phyloP scores from a whole-genome alignment of 1,139 yeast species.

The Scheffersomyces titani region DNA sequence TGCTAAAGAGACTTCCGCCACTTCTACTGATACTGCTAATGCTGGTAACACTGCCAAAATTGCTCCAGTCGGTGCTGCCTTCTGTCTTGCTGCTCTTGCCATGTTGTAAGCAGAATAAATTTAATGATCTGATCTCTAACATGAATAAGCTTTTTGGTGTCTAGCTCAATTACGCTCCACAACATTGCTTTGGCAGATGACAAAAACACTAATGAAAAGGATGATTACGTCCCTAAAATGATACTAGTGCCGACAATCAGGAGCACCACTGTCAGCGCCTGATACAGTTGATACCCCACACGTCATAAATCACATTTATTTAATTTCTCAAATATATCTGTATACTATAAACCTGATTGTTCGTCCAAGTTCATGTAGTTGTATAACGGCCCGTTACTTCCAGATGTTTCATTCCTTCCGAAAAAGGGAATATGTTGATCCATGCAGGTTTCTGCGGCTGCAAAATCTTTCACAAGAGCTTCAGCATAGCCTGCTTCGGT shows the following conservation, averaged over 20 bases:
- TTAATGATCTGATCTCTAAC: no score
- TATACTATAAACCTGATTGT: not conserved
- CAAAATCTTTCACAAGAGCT: not conserved
- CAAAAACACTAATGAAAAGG: not conserved
- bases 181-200: not conserved
- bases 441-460: not conserved
- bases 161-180: not conserved
- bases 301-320: not conserved
- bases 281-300: not conserved
- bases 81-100: slow-evolving; percentile 39
- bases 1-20: slow-evolving; percentile 4
- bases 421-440: not conserved
- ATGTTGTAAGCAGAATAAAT: slow-evolving; percentile 21
- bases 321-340: not conserved
- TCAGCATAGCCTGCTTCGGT: not conserved
- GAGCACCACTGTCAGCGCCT: not conserved
- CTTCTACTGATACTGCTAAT: not conserved
- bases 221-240: not conserved
- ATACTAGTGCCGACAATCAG: not conserved
- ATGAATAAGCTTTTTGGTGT: no score
- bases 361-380: not conserved
- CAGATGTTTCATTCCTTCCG: not conserved
- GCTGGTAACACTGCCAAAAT: slow-evolving; percentile 14
- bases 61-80: slow-evolving; percentile 36
- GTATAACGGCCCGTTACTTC: not conserved